Base-by-base conservation (phyloP, 1,284 basidiomycete genomes). In the Austroboletus niveus region DNA sequence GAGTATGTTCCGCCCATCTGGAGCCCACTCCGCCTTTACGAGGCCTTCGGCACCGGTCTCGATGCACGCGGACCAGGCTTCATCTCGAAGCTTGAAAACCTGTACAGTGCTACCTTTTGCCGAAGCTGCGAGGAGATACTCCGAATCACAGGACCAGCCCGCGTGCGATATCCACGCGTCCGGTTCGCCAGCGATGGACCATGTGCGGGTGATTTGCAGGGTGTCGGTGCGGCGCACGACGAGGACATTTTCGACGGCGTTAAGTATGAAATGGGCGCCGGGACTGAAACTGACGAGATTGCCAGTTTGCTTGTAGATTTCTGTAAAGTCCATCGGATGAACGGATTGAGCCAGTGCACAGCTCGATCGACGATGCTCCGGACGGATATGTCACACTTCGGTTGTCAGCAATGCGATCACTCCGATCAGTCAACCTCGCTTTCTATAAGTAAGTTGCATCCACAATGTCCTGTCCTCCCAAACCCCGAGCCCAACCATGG, bases 11-110 rank as follows among this genome's bases (percentile, higher is more conserved):
- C 89, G 76, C 8, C 88, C 89, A 60, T 89, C 87, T 3, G 86
- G 87, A 0, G 87, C 88, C 92, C 92, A 95, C 64, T 93, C 89
- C 14, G 85, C 89, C 61, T 82, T 87, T 14, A 82, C 77, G 38
- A 94, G 78, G 11, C 92, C 92, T 73, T 94, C 92, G n/a, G 83
- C 77, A 9, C 92, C 90, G 5, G 84, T 77, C 59, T 89, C 86
- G 58, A 87, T 86, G 51, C 77, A 77, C 20, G 82, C 88, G 57
- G 69, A 78, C 82, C 89, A 91, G 22, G 78, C 71, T 61, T 91
- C 89, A 61, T 89, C 85, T 32, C 82, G 76, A 58, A 91, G 75
- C 57, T 87, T 85, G 67, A 82, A 82, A 34, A 92, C 78, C 66
- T 85, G 84, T 10, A 90, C 84, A 29, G 82, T 65, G 1, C 84